Base-by-base conservation (phyloP, 2,329 filamentous ascomycete species). In the Fusarium xyrophilum region DNA sequence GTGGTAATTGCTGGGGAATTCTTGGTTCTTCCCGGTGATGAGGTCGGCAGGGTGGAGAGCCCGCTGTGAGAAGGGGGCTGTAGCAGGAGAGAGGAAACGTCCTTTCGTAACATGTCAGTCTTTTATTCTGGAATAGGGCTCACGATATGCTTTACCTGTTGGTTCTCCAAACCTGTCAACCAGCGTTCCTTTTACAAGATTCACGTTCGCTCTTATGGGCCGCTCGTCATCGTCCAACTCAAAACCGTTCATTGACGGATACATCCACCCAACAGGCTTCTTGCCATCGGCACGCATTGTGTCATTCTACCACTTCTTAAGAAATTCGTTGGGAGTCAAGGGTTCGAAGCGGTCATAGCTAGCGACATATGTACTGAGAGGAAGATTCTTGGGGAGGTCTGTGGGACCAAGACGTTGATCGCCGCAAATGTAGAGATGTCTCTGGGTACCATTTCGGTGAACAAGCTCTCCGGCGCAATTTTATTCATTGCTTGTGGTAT, bases 121-220 rank as follows among this genome's bases (percentile, higher is more conserved):
- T 19, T 30, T 0, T 8, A 3, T 7, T 2, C 10, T 12, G 2
- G 7, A 7, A 13, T 7, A 2, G 7, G 8, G 0, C 0, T 0
- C 7, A 7, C 1, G 1, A 2, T 23, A 6, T 2, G 3, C 13
- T 38, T 53, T 30, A 69, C 65, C 65, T n/a, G 15, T 46, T 2
- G 44, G 14, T 4, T 57, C 65, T 39, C 83, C 83, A 42, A 85
- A 85, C 1, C 83, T 77, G 69, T 85, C 83, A 4, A 86, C 64
- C 23, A 82, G 73, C 11, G 78, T 76, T 8, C 82, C 83, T 0
- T 71, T 72, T 3, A 64, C 58, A 0, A 86, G 70, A 2, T 78
- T 79, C 56, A 81, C 74, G 25, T 78, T 81, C 4, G 79, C 81
- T 14, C 76, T 72, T 32, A 85, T 82, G 2, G 79, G 75, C 1